Base-by-base conservation (phyloP, 441 rosid genomes). In the Erysimum pusillum region DNA sequence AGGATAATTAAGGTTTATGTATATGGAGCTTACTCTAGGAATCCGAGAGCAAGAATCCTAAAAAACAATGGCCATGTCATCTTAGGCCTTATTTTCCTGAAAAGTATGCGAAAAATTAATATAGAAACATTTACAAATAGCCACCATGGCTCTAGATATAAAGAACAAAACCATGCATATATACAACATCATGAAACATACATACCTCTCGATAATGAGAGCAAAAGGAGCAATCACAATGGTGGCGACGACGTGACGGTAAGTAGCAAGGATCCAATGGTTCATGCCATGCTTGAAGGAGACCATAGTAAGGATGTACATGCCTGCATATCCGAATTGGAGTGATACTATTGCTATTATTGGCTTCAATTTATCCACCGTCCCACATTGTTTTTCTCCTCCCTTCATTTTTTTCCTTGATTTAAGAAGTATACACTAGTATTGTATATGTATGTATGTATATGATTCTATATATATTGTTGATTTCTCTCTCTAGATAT, bases 1-100 rank as follows among this genome's bases (percentile, higher is more conserved):
- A 13, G 8, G 4, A 22, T n/a, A n/a, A n/a, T n/a, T n/a, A 68
- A n/a, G 4, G 61, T 36, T 20, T 18, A 28, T 39, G 66, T 70
- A 69, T 67, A 73, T 12, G 63, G 70, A 76, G 76, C 58, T 82
- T 91, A 94, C 99, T 94, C 99, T 2, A 94, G 83, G 82, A 94
- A 71, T 64, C 87, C 99, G 15, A 94, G 97, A 22, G 75, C 83
- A 78, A 85, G 69, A 74, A 94, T 92, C 78, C 91, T 81, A 11
- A 92, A 74, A 73, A 94, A 89, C 71, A 91, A 52, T 2, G 92
- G 85, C 49, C 89, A 83, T 49, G 99, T 94, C 85, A 94, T 67
- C 90, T 89, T 92, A 11, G 99, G 99, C 82, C 99, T 88, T 72
- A 81, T 77, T 79, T 90, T 92, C 90, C 99, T 92, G 96, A 15